A percentile compares a stretch with the other conserved stretches of the same genome.
These are phyloP conservation scores for Barbatosphaeria neglecta DNA, from an alignment of 495 filamentous ascomycete genomes.

Conservation along the genomic window DNA sequence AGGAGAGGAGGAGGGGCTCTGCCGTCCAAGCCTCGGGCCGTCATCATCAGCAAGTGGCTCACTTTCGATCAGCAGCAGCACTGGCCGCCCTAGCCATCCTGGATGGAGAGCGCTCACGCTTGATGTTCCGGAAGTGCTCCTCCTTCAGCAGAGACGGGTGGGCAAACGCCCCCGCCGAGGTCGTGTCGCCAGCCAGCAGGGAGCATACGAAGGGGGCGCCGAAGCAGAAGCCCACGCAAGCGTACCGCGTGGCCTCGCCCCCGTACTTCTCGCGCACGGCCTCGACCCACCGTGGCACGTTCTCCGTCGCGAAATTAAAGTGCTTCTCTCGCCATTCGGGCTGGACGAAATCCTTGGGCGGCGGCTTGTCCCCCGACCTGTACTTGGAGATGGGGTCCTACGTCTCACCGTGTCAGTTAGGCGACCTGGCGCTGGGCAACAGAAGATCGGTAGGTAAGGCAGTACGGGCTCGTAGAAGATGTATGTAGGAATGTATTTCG, in stretches of 20 bases:
- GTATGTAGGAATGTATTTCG: background rate
- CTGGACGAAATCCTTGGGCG: constrained; percentile 19
- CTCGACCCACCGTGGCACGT: constrained; percentile 21
- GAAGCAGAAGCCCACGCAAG: constrained; percentile 30
- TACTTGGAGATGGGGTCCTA: constrained; percentile 31
- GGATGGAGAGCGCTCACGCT: constrained; percentile 1
- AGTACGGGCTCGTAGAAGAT: background rate
- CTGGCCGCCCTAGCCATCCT: background rate
- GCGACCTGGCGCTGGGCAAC: background rate
- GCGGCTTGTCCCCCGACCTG: constrained; percentile 16
- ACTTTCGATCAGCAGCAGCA: too few relatives aligned
- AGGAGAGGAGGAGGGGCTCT: constrained; percentile 16
- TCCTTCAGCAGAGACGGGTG: constrained; percentile 29
- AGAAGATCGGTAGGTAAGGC: background rate
- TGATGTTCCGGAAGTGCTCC: constrained; percentile 18
- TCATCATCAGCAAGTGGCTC: background rate
- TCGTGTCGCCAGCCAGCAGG: constrained; percentile 12
- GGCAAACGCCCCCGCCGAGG: constrained; percentile 26
- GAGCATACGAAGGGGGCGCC: constrained; percentile 29
- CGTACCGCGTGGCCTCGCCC: constrained; percentile 15
- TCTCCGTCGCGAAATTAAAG: constrained; percentile 15
- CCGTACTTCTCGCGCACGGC: constrained; percentile 21
- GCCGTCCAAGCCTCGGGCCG: too few relatives aligned
- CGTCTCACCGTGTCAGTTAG: background rate
- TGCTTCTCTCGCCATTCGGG: constrained; percentile 30